These are phyloP conservation scores for Selenicereus undatus DNA, from an alignment of 148 eudicot genomes.

Conservation along the genomic window DNA sequence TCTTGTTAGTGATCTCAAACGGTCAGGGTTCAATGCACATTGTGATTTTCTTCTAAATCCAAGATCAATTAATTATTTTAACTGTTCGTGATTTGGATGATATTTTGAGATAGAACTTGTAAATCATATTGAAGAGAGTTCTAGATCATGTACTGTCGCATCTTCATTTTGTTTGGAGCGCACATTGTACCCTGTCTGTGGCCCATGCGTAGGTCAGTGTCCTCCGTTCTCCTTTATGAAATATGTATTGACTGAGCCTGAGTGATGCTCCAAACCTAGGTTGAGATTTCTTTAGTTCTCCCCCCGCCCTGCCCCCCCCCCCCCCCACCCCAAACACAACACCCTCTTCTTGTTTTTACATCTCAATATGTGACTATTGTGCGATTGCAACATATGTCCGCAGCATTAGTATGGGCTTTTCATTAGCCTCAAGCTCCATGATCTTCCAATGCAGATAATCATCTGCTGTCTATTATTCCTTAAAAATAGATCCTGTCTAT, in stretches of 20 bases:
- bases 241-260: background rate
- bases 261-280: background rate
- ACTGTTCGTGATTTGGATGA: background rate
- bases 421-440: background rate
- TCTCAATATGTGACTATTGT: too few species aligned
- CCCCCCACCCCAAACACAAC: too few species aligned
- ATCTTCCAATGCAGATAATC: background rate
- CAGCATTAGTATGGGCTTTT: too few species aligned
- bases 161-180: background rate
- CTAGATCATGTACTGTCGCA: background rate
- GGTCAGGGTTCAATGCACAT: background rate
- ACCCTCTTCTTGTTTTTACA: too few species aligned
- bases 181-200: background rate
- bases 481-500: too few species aligned
- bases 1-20: constrained; percentile 16
- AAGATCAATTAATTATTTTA: background rate
- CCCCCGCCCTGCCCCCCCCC: background rate
- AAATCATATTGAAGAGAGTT: constrained; percentile 11
- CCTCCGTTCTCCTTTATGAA: background rate
- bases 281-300: too few species aligned
- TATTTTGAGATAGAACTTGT: constrained; percentile 6
- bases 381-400: background rate
- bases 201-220: background rate
- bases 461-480: background rate
- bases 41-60: constrained; percentile 11